Percentiles rank a stretch among this genome's conserved stretches.
phyloP scores from a whole-genome alignment of 225 moss, liverwort and hornwort species.

The Thuidium tamariscinum region DNA sequence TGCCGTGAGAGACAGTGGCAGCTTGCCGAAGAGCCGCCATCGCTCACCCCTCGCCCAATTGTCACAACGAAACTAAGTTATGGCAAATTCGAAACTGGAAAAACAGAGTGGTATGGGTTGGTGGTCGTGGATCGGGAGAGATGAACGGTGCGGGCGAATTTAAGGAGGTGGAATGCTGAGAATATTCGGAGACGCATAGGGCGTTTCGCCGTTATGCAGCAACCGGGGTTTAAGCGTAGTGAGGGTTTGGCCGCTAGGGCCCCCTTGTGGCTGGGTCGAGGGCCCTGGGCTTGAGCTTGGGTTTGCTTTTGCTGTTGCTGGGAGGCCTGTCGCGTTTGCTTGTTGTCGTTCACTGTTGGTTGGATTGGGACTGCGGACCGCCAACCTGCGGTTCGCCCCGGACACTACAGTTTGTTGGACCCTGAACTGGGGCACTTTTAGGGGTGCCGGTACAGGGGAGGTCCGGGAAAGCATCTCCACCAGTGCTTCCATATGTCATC shows the following conservation, averaged over 20 bases:
- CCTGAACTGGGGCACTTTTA: not conserved
- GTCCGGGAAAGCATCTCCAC: not conserved
- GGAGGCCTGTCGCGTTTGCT: not conserved
- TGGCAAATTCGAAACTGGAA: not conserved
- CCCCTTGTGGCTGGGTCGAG: not conserved
- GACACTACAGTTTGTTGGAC: not conserved
- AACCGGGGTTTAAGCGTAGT: not conserved
- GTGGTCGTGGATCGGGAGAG: not conserved
- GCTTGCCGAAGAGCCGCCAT: constrained; percentile 6
- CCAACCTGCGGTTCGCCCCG: not conserved
- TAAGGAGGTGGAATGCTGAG: not conserved
- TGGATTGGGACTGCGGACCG: not conserved
- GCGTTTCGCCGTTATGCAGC: constrained; percentile 20
- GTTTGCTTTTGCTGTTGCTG: no score
- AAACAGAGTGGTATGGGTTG: not conserved
- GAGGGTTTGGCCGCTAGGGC: not conserved
- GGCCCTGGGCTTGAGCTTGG: no score
- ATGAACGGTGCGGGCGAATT: not conserved
- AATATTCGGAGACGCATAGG: not conserved
- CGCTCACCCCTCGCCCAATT: not conserved
- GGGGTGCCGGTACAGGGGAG: not conserved
- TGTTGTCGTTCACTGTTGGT: not conserved
- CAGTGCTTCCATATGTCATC: not conserved
- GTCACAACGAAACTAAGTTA: not conserved
- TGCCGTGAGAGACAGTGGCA: not conserved